Evolutionary conservation across 495 filamentous ascomycete genomes (phyloP).

Genomic region (Annulohypoxylon stygium): DNA sequence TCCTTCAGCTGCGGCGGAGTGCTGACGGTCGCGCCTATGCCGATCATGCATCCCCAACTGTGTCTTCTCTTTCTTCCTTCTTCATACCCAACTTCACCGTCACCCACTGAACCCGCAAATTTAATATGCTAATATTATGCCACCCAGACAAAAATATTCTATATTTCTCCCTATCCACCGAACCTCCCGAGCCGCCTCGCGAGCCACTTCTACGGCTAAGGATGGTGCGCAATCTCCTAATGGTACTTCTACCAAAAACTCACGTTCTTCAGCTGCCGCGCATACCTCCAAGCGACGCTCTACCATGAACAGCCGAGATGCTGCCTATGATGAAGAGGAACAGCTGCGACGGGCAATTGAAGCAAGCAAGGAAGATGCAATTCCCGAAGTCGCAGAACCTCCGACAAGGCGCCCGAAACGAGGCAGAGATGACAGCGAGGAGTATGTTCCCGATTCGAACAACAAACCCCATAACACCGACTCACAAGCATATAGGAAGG

Average conservation of each 20-base stretch:
- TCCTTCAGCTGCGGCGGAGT: conserved; percentile 51
- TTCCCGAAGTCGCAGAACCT: conserved; percentile 61
- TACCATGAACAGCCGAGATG: conserved; percentile 97
- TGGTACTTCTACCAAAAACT: conserved; percentile 62
- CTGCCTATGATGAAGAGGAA: conserved; percentile 96
- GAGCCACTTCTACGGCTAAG: conserved; percentile 70
- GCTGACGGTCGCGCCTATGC: conserved; percentile 46
- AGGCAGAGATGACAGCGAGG: conserved; percentile 90
- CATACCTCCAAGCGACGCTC: conserved; percentile 84
- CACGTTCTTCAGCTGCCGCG: conserved; percentile 60
- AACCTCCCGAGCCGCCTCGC: conserved; percentile 59
- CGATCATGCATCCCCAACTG: conserved; percentile 45
- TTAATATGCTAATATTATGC: conserved; percentile 51
- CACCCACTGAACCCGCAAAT: not conserved
- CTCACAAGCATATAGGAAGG: conserved; percentile 56
- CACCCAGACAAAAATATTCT: conserved; percentile 66
- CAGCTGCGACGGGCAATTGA: conserved; percentile 90
- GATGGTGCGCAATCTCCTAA: conserved; percentile 65
- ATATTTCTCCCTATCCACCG: conserved; percentile 68
- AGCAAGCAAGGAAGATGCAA: conserved; percentile 85
- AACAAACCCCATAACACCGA: not conserved
- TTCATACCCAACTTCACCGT: conserved; percentile 7
- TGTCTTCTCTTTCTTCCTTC: conserved; percentile 18
- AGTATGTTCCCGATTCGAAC: conserved; percentile 68
- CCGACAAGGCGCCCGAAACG: conserved; percentile 77